Percentiles rank a stretch among this genome's conserved stretches.
phyloP scores from a whole-genome alignment of 495 filamentous ascomycete genomes.

The Neurospora sp. region DNA sequence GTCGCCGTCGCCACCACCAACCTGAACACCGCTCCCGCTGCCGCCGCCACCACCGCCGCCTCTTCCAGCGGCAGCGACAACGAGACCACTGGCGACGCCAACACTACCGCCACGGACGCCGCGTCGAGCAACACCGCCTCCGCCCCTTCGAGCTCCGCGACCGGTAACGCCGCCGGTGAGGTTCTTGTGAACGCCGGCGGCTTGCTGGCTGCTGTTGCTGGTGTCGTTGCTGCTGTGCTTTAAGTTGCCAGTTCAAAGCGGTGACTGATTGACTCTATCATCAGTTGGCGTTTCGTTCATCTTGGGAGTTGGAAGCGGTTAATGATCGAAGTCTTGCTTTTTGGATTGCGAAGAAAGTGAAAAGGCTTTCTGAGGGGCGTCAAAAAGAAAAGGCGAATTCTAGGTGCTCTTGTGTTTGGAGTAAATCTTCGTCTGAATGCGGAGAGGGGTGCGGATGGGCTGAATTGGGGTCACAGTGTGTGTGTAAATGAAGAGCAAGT shows the following conservation, averaged over 20 bases:
- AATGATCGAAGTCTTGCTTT: neutral
- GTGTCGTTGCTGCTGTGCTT: constrained; percentile 23
- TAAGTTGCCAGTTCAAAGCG: constrained; percentile 6
- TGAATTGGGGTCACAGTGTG: neutral
- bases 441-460: neutral
- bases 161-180: constrained; percentile 22
- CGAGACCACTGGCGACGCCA: constrained; percentile 5
- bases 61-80: constrained; percentile 1
- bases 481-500: neutral
- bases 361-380: neutral
- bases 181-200: constrained; percentile 20
- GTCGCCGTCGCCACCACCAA: neutral
- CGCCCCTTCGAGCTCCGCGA: constrained; percentile 8
- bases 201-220: constrained; percentile 24
- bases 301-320: neutral
- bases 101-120: constrained; percentile 5
- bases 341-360: neutral
- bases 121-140: constrained; percentile 12
- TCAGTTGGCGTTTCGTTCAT: neutral
- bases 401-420: neutral
- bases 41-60: neutral
- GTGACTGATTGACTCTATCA: neutral
- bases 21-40: neutral
- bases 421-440: neutral
- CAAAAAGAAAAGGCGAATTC: neutral